A percentile compares a stretch with the other conserved stretches of the same genome.
Conservation (phyloP, 345 rosid genomes). For the Luvunga scandens region DNA sequence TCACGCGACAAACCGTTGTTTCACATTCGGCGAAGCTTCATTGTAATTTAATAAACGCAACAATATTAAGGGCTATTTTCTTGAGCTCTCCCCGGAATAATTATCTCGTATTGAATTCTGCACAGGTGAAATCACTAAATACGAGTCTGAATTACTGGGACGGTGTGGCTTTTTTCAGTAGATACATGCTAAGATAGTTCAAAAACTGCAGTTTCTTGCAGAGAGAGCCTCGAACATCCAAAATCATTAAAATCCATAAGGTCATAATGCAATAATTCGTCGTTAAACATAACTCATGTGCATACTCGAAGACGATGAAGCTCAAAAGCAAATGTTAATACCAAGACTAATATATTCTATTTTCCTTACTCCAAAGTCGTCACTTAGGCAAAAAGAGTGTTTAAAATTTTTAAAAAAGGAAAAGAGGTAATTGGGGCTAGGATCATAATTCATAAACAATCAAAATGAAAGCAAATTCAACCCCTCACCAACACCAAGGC, state of each 20-base stretch:
- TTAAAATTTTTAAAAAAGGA: no score
- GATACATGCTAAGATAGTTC: no score
- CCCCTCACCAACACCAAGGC: conserved; percentile 3
- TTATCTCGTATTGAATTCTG: no score
- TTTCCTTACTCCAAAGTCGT: background rate
- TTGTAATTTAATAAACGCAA: no score
- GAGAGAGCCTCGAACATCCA: background rate
- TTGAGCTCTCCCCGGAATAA: no score
- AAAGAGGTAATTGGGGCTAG: background rate
- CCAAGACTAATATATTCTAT: conserved; percentile 3
- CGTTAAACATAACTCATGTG: background rate
- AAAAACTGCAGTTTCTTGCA: background rate
- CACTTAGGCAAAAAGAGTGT: conserved; percentile 7
- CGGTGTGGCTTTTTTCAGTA: no score
- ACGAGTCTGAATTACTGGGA: no score
- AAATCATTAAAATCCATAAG: background rate
- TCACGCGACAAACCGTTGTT: no score
- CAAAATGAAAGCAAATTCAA: background rate
- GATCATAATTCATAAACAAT: background rate
- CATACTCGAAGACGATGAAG: conserved; percentile 8
- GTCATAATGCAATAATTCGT: background rate
- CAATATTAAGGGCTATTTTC: no score
- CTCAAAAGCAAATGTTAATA: background rate
- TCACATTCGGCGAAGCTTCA: no score
- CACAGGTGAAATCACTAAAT: no score